Evolutionary conservation across 306 rosid genomes (phyloP).

Genomic region (Cicer chorassanicum): DNA sequence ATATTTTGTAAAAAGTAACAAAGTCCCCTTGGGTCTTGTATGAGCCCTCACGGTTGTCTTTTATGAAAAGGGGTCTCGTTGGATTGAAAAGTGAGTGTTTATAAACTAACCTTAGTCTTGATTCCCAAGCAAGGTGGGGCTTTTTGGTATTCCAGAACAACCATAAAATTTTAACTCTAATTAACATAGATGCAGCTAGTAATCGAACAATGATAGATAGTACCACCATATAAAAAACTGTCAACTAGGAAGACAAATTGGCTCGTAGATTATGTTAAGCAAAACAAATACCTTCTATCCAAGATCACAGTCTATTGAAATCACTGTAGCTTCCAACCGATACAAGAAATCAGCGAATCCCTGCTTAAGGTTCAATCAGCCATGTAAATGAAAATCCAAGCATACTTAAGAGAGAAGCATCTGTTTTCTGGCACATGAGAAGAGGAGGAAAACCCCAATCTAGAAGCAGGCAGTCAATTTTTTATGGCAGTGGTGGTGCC

Average conservation of each 20-base stretch:
- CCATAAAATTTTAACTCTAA: too few species aligned
- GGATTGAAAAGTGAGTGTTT: too few species aligned
- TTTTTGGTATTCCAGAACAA: too few species aligned
- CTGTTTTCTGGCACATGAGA: neutral
- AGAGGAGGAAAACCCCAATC: neutral
- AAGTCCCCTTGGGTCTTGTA: neutral
- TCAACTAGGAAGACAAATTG: conserved; percentile 15
- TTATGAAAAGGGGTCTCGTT: too few species aligned
- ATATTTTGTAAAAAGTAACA: neutral
- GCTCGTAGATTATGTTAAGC: neutral
- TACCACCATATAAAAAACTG: neutral
- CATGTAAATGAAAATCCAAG: neutral
- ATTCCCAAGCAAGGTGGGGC: too few species aligned
- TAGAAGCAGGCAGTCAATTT: neutral
- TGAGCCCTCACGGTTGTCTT: too few species aligned
- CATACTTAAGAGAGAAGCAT: conserved; percentile 4
- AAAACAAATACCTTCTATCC: conserved; percentile 18
- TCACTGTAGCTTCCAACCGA: neutral
- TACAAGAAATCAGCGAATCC: conserved; percentile 16
- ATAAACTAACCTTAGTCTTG: too few species aligned
- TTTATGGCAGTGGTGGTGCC: neutral
- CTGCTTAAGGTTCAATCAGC: conserved; percentile 19
- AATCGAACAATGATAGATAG: conserved; percentile 29
- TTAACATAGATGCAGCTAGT: neutral
- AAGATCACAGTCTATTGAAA: neutral